Base-by-base conservation (phyloP, 345 rosid species). In the Bretschneidera sinensis region DNA sequence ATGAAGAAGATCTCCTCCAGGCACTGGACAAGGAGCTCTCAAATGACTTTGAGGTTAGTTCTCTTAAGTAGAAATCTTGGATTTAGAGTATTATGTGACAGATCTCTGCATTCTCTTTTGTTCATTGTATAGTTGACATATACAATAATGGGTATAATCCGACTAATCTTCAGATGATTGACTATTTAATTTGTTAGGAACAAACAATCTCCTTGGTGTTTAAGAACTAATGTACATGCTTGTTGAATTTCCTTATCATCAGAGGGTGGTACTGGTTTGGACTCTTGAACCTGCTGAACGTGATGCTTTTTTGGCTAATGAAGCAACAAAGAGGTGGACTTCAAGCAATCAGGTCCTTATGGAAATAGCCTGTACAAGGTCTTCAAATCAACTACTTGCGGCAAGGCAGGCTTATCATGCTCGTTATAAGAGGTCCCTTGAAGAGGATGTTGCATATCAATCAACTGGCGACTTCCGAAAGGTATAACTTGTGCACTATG, bases 311-410 rank as follows among this genome's bases (percentile, higher is more conserved):
- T 81, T 89, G 81, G 83, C 85, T 15, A 76, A 86, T 67, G 94
- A 82, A 67, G 91, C 89, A 16, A 83, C 86, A 5, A 86, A 81
- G 73, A 81, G 71, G 68, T 83, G 86, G 89, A 89, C 86, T 57
- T 84, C 86, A 28, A 89, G 87, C 81, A 86, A 86, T 69, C 91
- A 71, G 71, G 95, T 89, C 17, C 86, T 89, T 5, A 68, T 86
- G 91, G 97, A 89, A 73, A 71, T 83, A 43, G 86, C 94, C 55
- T 89, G 97, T 76, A 79, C 97, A 31, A 79, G 97, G 61, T 71
- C 81, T 18, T 70, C 94, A 9, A 45, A 76, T 10, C 83, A 86
- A 59, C 70, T 84, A 17, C 81, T 84, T 60, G 78, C 54, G 18
- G 89, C 82, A 17, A 83, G 77, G 71, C 86, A 76, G 70, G 95